Conservation (phyloP, 2,329 filamentous ascomycete species). For the Alternaria sp. region DNA sequence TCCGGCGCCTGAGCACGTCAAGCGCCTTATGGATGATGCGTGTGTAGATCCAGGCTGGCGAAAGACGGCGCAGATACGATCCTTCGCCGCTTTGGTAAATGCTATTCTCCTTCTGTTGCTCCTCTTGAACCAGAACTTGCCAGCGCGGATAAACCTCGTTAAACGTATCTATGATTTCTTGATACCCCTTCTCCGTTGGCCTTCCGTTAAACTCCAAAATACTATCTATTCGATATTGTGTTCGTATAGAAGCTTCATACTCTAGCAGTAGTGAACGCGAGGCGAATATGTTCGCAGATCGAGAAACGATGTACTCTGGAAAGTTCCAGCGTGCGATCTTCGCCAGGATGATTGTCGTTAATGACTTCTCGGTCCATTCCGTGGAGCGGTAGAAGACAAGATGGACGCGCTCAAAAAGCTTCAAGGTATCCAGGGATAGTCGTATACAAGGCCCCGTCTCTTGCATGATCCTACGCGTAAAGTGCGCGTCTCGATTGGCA, state of each 20-base stretch:
- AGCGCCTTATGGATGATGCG: slow-evolving; percentile 90
- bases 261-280: slow-evolving; percentile 80
- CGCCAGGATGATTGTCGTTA: slow-evolving; percentile 93
- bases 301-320: slow-evolving; percentile 87
- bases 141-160: slow-evolving; percentile 83
- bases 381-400: slow-evolving; percentile 95
- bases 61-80: slow-evolving; percentile 87
- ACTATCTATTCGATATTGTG: slow-evolving; percentile 82
- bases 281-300: slow-evolving; percentile 87
- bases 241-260: slow-evolving; percentile 85
- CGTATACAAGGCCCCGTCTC: slow-evolving; percentile 86
- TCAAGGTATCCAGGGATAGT: slow-evolving; percentile 75
- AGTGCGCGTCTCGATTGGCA: slow-evolving; percentile 76
- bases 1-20: slow-evolving; percentile 80
- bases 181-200: slow-evolving; percentile 70
- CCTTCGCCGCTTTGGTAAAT: slow-evolving; percentile 86
- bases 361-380: slow-evolving; percentile 96
- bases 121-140: slow-evolving; percentile 75
- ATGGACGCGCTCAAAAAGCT: slow-evolving; percentile 92
- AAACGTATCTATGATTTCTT: slow-evolving; percentile 75
- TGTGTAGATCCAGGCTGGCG: slow-evolving; percentile 91
- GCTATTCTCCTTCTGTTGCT: slow-evolving; percentile 78
- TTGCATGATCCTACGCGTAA: slow-evolving; percentile 77
- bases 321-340: slow-evolving; percentile 90
- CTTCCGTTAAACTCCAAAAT: slow-evolving; percentile 82